phyloP scores from a whole-genome alignment of 2,329 filamentous ascomycete species.

The Stromatinia cepivora region DNA sequence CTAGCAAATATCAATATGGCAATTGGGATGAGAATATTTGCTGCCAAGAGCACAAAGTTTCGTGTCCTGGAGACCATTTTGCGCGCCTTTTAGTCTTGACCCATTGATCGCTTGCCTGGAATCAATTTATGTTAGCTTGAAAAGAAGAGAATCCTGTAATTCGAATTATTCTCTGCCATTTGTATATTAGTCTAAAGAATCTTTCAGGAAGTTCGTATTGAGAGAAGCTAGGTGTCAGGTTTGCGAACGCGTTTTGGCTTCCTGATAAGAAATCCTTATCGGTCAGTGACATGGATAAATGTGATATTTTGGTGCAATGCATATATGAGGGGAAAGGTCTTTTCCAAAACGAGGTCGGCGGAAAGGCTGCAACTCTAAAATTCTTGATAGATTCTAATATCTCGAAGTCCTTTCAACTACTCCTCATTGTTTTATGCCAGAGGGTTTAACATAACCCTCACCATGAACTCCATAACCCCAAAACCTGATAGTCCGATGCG shows the following conservation, averaged over 20 bases:
- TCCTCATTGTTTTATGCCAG: not conserved
- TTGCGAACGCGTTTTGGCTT: conserved; percentile 20
- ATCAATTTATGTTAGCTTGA: conserved; percentile 4
- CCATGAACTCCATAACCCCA: conserved; percentile 25
- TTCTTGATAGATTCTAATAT: conserved; percentile 4
- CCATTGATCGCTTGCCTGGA: conserved; percentile 12
- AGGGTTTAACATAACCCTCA: not conserved
- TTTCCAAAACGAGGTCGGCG: not conserved
- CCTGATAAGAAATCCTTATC: conserved; percentile 28
- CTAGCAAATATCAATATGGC: conserved; percentile 77
- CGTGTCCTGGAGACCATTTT: conserved; percentile 35
- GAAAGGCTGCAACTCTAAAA: not conserved
- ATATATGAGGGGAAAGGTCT: conserved; percentile 10
- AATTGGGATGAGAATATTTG: conserved; percentile 76
- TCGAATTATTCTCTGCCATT: conserved; percentile 4
- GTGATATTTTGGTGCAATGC: conserved; percentile 4
- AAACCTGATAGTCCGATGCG: conserved; percentile 8
- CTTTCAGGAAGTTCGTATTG: conserved; percentile 10
- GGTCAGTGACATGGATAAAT: not conserved
- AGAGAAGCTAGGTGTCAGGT: conserved; percentile 22
- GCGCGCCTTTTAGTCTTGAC: conserved; percentile 13
- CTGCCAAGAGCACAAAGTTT: conserved; percentile 53
- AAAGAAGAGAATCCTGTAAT: not conserved
- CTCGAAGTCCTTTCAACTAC: not conserved
- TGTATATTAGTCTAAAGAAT: not conserved